Evolutionary conservation across 2,329 filamentous ascomycete species (phyloP).

Genomic region (Microsporum audouinii): DNA sequence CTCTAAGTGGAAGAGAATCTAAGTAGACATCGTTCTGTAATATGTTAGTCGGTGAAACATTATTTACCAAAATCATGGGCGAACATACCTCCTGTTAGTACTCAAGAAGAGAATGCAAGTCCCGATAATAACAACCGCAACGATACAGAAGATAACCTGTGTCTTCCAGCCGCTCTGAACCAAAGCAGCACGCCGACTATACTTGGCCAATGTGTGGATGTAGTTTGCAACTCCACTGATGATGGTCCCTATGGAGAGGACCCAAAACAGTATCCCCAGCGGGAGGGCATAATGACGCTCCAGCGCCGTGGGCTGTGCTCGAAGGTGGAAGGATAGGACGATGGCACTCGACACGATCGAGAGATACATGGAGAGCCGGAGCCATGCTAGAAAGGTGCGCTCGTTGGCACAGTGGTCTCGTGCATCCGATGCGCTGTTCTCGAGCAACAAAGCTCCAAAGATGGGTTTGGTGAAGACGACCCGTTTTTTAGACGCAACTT

Average conservation of each 20-base stretch:
- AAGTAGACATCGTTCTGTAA: not conserved
- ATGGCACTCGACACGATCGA: slow-evolving; percentile 82
- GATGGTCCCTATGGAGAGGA: slow-evolving; percentile 65
- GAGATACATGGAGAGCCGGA: slow-evolving; percentile 82
- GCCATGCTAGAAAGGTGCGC: slow-evolving; percentile 75
- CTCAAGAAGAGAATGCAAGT: slow-evolving; percentile 36
- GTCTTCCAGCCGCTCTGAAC: slow-evolving; percentile 94
- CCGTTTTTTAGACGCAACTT: slow-evolving; percentile 24
- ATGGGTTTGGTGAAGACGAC: slow-evolving; percentile 45
- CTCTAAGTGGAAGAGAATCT: not conserved
- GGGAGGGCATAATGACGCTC: slow-evolving; percentile 72
- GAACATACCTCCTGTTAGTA: slow-evolving; percentile 22
- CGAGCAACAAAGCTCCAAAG: slow-evolving; percentile 51
- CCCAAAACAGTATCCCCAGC: slow-evolving; percentile 80
- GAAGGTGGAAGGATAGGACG: slow-evolving; percentile 84
- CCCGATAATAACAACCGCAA: slow-evolving; percentile 34
- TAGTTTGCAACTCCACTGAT: slow-evolving; percentile 74
- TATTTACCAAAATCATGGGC: not conserved
- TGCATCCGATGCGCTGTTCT: slow-evolving; percentile 55
- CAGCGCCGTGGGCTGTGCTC: slow-evolving; percentile 53
- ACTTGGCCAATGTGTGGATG: slow-evolving; percentile 69
- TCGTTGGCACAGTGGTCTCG: slow-evolving; percentile 57
- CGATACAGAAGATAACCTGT: slow-evolving; percentile 53
- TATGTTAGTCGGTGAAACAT: not conserved
- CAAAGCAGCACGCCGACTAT: slow-evolving; percentile 63